A percentile compares a stretch with the other conserved stretches of the same genome.
Evolutionary conservation across 768 basidiomycete species (phyloP).

Genomic region (Gloeostereum incarnatum): DNA sequence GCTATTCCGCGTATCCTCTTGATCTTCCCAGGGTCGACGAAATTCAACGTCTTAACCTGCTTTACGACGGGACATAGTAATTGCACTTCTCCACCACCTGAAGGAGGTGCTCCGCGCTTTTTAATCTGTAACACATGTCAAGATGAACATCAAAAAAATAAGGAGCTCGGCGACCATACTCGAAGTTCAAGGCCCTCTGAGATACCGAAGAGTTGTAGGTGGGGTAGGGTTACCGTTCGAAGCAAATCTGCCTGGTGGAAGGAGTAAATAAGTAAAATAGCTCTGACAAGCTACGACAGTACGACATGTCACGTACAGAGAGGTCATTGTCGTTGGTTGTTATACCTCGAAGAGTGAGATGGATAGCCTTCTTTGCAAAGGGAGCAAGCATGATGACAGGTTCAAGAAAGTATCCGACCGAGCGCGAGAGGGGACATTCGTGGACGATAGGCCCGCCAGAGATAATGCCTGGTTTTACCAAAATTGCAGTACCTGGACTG

Average conservation of each 20-base stretch:
- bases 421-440: constrained; percentile 82
- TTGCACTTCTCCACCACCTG: constrained; percentile 89
- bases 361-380: constrained; percentile 82
- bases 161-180: constrained; percentile 28
- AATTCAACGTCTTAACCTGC: constrained; percentile 87
- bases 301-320: constrained; percentile 46
- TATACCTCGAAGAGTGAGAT: constrained; percentile 77
- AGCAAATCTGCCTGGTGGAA: constrained; percentile 71
- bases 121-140: constrained; percentile 87
- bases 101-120: constrained; percentile 85
- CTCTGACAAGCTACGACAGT: neutral
- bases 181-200: constrained; percentile 86
- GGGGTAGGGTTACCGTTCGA: constrained; percentile 84
- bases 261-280: constrained; percentile 5
- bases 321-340: constrained; percentile 92
- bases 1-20: constrained; percentile 94
- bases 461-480: constrained; percentile 90
- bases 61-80: constrained; percentile 91
- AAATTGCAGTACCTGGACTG: constrained; percentile 72
- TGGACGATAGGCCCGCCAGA: constrained; percentile 74
- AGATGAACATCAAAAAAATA: constrained; percentile 1
- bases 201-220: constrained; percentile 84
- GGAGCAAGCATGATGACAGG: constrained; percentile 85
- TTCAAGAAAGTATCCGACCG: constrained; percentile 92
- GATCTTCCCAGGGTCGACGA: constrained; percentile 85